phyloP scores from a whole-genome alignment of 257 asterid species.

The Cinchona pubescens region DNA sequence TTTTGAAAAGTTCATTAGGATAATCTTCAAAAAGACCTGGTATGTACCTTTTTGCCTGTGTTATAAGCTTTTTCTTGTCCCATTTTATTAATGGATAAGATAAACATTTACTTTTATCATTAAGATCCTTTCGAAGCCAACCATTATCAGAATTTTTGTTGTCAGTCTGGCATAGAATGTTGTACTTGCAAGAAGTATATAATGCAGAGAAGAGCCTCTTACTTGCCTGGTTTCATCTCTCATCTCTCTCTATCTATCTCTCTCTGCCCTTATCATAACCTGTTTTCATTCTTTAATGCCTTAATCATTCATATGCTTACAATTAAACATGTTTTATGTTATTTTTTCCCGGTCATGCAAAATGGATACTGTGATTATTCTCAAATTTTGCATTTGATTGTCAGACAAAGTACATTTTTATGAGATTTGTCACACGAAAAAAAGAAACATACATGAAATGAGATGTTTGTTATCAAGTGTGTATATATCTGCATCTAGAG shows the following conservation, averaged over 20 bases:
- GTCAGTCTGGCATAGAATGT: neutral
- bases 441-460: neutral
- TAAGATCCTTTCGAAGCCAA: neutral
- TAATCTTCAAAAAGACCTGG: neutral
- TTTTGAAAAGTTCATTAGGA: neutral
- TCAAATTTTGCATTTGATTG: too few relatives aligned
- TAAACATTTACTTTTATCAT: neutral
- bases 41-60: neutral
- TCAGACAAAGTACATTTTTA: too few relatives aligned
- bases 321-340: too few relatives aligned
- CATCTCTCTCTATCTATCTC: too few relatives aligned
- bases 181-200: neutral
- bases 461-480: neutral
- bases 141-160: neutral
- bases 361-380: too few relatives aligned
- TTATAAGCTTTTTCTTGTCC: neutral
- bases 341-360: neutral
- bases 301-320: neutral
- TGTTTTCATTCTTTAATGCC: neutral
- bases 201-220: neutral
- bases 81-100: neutral
- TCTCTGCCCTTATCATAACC: too few relatives aligned
- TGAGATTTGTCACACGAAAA: too few relatives aligned
- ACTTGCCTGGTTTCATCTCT: neutral
- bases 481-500: neutral